A percentile compares a stretch with the other conserved stretches of the same genome.
Evolutionary conservation across 306 rosid species (phyloP).

Genomic region (Vicia villosa): DNA sequence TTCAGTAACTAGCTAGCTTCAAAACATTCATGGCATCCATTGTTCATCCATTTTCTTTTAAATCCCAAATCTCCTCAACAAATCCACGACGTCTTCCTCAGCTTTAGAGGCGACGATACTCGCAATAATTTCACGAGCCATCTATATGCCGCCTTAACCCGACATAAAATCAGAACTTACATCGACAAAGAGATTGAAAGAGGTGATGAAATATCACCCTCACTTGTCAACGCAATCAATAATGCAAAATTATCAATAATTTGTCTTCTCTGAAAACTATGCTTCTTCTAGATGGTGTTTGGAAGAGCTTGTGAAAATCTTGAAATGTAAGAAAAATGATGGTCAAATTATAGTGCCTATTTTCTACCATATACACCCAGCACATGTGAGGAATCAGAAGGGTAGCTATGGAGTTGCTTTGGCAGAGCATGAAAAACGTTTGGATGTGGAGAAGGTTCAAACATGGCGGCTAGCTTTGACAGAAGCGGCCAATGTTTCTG

Average conservation of each 20-base stretch:
- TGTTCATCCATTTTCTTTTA: too few species aligned
- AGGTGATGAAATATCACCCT: slow-evolving; percentile 43
- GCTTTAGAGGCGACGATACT: not conserved
- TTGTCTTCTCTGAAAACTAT: slow-evolving; percentile 31
- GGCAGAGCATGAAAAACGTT: slow-evolving; percentile 9
- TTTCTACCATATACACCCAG: slow-evolving; percentile 32
- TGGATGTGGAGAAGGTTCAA: slow-evolving; percentile 11
- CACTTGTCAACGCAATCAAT: slow-evolving; percentile 34
- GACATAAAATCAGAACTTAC: slow-evolving; percentile 29
- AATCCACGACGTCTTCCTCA: slow-evolving; percentile 1
- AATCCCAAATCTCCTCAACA: too few species aligned
- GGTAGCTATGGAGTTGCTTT: slow-evolving; percentile 31
- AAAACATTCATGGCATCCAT: too few species aligned
- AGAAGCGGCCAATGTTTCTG: slow-evolving; percentile 41
- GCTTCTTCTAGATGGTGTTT: slow-evolving; percentile 42
- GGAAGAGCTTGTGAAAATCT: slow-evolving; percentile 36
- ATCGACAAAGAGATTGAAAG: slow-evolving; percentile 37
- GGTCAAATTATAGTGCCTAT: slow-evolving; percentile 34
- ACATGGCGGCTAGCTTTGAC: slow-evolving; percentile 29
- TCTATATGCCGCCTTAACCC: slow-evolving; percentile 2
- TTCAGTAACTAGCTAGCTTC: too few species aligned
- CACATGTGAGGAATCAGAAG: slow-evolving; percentile 33
- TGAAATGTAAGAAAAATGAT: slow-evolving; percentile 22
- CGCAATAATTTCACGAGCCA: too few species aligned
- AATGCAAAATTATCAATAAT: slow-evolving; percentile 23